Evolutionary conservation across 1,284 basidiomycete genomes (phyloP).

Genomic region (Leucoagaricus sp.): DNA sequence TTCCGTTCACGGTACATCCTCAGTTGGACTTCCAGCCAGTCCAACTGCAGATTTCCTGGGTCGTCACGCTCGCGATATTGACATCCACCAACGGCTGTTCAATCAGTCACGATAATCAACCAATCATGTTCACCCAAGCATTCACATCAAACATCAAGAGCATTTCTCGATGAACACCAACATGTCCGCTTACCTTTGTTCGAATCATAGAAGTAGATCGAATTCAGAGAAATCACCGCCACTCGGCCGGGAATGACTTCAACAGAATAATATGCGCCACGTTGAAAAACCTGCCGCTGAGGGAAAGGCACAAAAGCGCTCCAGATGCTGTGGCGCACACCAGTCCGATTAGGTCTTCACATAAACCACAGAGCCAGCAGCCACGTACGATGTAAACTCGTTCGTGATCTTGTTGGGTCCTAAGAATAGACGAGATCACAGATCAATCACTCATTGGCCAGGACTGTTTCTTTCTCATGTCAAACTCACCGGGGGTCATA

Average conservation of each 20-base stretch:
- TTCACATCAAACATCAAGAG: neutral
- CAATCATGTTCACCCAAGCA: no score
- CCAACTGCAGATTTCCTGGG: slow-evolving; percentile 83
- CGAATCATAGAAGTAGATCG: slow-evolving; percentile 90
- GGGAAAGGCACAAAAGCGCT: slow-evolving; percentile 81
- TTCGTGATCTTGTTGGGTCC: slow-evolving; percentile 84
- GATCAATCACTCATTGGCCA: neutral
- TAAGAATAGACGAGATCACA: slow-evolving; percentile 22
- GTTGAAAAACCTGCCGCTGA: slow-evolving; percentile 78
- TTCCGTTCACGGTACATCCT: slow-evolving; percentile 68
- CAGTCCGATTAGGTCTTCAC: slow-evolving; percentile 9
- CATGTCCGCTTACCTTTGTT: slow-evolving; percentile 67
- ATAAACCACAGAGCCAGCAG: slow-evolving; percentile 14
- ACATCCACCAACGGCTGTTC: slow-evolving; percentile 69
- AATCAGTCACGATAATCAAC: neutral
- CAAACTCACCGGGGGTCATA: slow-evolving; percentile 54
- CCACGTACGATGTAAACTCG: slow-evolving; percentile 68
- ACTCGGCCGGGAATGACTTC: slow-evolving; percentile 81
- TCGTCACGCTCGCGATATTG: slow-evolving; percentile 59
- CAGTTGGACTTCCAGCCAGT: slow-evolving; percentile 92
- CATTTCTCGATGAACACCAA: neutral
- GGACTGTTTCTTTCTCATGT: neutral
- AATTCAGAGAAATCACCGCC: slow-evolving; percentile 87
- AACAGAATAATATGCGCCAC: slow-evolving; percentile 83
- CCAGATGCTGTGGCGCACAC: slow-evolving; percentile 67